phyloP scores from a whole-genome alignment of 2,329 filamentous ascomycete genomes.

The Claviceps sp. region DNA sequence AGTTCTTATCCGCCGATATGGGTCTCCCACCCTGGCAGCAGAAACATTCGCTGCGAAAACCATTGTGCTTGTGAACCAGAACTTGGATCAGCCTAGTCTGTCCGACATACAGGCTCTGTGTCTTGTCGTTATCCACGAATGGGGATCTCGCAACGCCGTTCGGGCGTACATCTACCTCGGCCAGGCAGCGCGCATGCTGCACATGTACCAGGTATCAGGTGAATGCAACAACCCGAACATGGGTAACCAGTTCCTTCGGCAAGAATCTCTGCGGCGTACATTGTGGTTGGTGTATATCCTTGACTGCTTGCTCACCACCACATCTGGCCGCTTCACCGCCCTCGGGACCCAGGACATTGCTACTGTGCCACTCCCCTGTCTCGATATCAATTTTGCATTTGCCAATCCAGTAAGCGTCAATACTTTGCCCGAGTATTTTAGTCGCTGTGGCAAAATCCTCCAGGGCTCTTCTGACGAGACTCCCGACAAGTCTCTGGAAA shows the following conservation, averaged over 20 bases:
- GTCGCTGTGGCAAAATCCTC: constrained; percentile 7
- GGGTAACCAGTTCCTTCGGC: constrained; percentile 45
- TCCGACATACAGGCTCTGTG: constrained; percentile 49
- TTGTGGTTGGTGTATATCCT: constrained; percentile 51
- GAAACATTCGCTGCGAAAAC: constrained; percentile 48
- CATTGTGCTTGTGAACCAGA: constrained; percentile 42
- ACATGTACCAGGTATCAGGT: constrained; percentile 49
- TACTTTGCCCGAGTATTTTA: constrained; percentile 33
- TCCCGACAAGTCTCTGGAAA: too few relatives aligned
- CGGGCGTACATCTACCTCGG: constrained; percentile 50
- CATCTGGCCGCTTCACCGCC: constrained; percentile 44
- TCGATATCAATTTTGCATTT: constrained; percentile 50
- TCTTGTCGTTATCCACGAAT: constrained; percentile 48
- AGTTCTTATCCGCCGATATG: constrained; percentile 43
- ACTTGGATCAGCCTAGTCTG: constrained; percentile 44
- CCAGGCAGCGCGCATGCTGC: constrained; percentile 49
- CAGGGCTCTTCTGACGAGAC: too few relatives aligned
- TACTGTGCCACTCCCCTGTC: constrained; percentile 43
- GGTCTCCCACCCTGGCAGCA: constrained; percentile 39
- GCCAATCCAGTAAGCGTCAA: constrained; percentile 45
- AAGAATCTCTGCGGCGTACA: constrained; percentile 47
- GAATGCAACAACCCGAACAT: constrained; percentile 37
- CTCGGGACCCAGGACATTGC: constrained; percentile 40
- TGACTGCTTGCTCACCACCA: constrained; percentile 48
- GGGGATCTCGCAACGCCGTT: constrained; percentile 47